Evolutionary conservation across 2,329 filamentous ascomycete genomes (phyloP).

Genomic region (Aureobasidium vineae): DNA sequence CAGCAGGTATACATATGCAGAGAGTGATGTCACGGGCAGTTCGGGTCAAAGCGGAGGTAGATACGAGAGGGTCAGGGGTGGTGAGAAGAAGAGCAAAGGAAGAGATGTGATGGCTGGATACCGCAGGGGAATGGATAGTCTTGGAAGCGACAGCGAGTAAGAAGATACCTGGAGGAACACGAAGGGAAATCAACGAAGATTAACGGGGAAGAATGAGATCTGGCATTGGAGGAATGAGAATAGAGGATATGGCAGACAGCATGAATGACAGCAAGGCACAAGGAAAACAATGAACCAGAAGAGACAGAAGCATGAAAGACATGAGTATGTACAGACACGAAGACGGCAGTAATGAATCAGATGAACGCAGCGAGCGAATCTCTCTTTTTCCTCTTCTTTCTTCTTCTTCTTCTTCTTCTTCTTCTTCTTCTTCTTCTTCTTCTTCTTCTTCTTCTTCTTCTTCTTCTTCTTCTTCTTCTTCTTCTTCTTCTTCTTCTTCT

Average conservation of each 20-base stretch:
- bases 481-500: not conserved
- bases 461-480: not conserved
- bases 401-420: not conserved
- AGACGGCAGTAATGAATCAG: not conserved
- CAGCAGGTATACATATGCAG: conserved; percentile 31
- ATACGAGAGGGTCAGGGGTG: conserved; percentile 44
- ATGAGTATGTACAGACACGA: not conserved
- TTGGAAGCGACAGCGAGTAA: conserved; percentile 11
- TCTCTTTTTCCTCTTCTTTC: not conserved
- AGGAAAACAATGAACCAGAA: not conserved
- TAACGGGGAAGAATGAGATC: no score
- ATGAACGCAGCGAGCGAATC: not conserved
- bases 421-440: not conserved
- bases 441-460: not conserved
- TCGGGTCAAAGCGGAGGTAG: conserved; percentile 46
- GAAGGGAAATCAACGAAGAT: no score
- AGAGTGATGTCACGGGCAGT: conserved; percentile 39
- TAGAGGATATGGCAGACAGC: not conserved
- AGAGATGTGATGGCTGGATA: conserved; percentile 31
- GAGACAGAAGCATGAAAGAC: not conserved
- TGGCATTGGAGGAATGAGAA: not conserved
- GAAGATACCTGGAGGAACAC: no score
- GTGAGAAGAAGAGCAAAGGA: conserved; percentile 29
- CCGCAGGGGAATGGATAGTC: conserved; percentile 46
- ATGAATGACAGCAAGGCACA: not conserved